phyloP scores from a whole-genome alignment of 2,329 filamentous ascomycete species.

The Cladophialophora immunda region DNA sequence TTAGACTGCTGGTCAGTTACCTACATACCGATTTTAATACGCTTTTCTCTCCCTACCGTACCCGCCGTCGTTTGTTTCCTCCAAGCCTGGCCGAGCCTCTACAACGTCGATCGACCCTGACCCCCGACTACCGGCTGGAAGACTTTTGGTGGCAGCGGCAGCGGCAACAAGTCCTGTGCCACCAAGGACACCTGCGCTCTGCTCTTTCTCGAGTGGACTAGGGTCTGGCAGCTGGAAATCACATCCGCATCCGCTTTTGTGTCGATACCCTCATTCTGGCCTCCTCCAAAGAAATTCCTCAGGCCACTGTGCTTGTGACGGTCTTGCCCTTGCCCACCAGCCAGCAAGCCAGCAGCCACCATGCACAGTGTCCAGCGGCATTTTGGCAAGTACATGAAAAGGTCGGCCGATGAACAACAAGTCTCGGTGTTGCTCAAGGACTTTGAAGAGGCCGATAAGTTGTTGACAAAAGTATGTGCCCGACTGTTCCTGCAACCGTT shows the following conservation, averaged over 20 bases:
- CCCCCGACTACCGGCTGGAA: not conserved
- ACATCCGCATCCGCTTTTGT: constrained; percentile 14
- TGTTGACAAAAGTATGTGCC: constrained; percentile 74
- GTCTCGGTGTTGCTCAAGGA: constrained; percentile 78
- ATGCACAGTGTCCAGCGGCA: constrained; percentile 79
- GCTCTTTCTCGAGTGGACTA: not conserved
- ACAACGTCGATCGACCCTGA: constrained; percentile 9
- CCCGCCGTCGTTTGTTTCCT: constrained; percentile 20
- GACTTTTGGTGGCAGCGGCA: constrained; percentile 1
- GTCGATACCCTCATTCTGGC: constrained; percentile 19
- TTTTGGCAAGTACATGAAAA: constrained; percentile 75
- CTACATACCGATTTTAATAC: constrained; percentile 18
- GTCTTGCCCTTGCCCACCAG: constrained; percentile 16
- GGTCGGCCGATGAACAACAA: constrained; percentile 78
- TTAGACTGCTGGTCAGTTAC: constrained; percentile 22
- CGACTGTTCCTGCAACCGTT: constrained; percentile 3
- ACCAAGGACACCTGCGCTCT: constrained; percentile 3
- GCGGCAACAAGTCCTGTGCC: constrained; percentile 7
- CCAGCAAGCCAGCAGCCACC: constrained; percentile 40
- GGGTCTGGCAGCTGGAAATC: constrained; percentile 14
- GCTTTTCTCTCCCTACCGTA: not conserved
- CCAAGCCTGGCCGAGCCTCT: constrained; percentile 15
- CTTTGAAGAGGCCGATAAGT: constrained; percentile 80
- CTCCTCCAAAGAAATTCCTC: constrained; percentile 11
- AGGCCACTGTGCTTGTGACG: constrained; percentile 22